Conservation (phyloP, 2,329 filamentous ascomycete species). For the Exophiala oligosperma region DNA sequence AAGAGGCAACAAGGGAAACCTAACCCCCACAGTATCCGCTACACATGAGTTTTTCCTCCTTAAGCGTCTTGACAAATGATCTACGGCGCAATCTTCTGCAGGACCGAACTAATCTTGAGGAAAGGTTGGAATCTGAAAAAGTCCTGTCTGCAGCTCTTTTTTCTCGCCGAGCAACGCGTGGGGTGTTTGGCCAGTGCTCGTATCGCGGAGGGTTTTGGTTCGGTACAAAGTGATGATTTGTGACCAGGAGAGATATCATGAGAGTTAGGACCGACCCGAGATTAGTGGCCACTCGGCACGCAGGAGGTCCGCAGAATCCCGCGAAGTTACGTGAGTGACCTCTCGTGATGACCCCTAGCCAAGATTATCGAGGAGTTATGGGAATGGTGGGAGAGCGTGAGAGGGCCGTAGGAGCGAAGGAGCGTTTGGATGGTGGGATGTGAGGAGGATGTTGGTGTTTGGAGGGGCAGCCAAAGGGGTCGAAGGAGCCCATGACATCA, state of each 20-base stretch:
- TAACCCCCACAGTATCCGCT: constrained; percentile 18
- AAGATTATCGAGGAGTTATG: too few relatives aligned
- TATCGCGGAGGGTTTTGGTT: not conserved
- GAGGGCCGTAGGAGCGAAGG: too few relatives aligned
- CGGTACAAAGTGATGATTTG: not conserved
- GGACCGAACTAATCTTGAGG: not conserved
- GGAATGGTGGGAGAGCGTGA: too few relatives aligned
- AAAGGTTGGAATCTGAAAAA: not conserved
- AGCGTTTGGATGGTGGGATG: too few relatives aligned
- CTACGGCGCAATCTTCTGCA: not conserved
- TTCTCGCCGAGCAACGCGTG: not conserved
- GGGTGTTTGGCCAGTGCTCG: not conserved
- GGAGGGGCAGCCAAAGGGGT: too few relatives aligned
- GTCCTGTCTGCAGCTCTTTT: not conserved
- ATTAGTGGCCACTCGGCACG: not conserved
- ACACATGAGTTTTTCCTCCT: not conserved
- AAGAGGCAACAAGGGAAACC: constrained; percentile 1
- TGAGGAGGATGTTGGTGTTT: too few relatives aligned
- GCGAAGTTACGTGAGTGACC: not conserved
- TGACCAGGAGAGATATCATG: not conserved
- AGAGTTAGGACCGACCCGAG: not conserved
- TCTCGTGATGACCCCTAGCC: too few relatives aligned
- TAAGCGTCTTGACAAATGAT: not conserved
- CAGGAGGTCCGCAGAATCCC: too few relatives aligned
- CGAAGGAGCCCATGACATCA: too few relatives aligned